A percentile compares a stretch with the other conserved stretches of the same genome.
phyloP scores from a whole-genome alignment of 1,284 basidiomycete species.

The Cerrena zonata region DNA sequence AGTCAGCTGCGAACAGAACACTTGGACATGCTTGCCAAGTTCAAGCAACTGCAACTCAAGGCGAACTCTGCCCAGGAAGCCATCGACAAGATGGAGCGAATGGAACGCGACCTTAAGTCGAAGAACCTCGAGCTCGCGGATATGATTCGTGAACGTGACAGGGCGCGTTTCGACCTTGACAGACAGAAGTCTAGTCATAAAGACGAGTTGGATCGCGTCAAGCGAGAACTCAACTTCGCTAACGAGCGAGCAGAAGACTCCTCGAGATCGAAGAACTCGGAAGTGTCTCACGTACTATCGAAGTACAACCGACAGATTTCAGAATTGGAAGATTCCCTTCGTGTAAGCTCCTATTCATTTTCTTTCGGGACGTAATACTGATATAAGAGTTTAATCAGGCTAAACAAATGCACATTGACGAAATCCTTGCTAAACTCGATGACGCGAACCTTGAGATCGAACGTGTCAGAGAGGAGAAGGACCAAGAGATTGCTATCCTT shows the following conservation, averaged over 20 bases:
- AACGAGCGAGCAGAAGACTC: constrained; percentile 97
- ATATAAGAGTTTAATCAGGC: constrained; percentile 44
- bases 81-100: constrained; percentile 98
- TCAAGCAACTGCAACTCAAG: constrained; percentile 96
- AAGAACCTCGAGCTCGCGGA: constrained; percentile 98
- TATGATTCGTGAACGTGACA: constrained; percentile 97
- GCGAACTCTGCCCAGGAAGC: constrained; percentile 98
- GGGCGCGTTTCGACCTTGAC: constrained; percentile 95
- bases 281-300: constrained; percentile 81
- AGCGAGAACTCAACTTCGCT: constrained; percentile 92
- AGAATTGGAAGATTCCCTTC: constrained; percentile 90
- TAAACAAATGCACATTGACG: constrained; percentile 93
- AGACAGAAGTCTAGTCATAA: constrained; percentile 90
- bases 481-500: constrained; percentile 91
- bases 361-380: constrained; percentile 2
- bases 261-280: constrained; percentile 84
- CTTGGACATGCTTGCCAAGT: constrained; percentile 93
- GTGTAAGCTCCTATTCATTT: constrained; percentile 46
- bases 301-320: constrained; percentile 96
- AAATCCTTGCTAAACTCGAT: constrained; percentile 77
- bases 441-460: constrained; percentile 72
- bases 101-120: constrained; percentile 96
- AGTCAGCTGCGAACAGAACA: constrained; percentile 96
- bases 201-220: constrained; percentile 90
- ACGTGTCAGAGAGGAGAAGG: constrained; percentile 87